These are phyloP conservation scores for Boletus pseudopeckii DNA, from an alignment of 768 basidiomycete species.

Conservation along the genomic window DNA sequence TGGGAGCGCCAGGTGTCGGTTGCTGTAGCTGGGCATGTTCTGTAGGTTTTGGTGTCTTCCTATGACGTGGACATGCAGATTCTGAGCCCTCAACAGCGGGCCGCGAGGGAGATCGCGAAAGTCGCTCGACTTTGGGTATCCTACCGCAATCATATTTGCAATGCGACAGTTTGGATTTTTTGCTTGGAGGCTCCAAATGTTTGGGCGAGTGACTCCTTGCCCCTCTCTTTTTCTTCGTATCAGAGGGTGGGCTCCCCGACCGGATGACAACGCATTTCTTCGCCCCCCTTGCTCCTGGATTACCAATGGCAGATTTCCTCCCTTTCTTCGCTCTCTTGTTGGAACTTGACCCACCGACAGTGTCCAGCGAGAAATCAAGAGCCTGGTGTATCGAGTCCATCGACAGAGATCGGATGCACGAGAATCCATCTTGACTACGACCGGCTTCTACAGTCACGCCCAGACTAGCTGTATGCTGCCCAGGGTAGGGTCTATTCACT, in stretches of 20 bases:
- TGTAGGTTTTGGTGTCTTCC: constrained; percentile 1
- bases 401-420: neutral
- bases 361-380: neutral
- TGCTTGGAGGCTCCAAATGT: constrained; percentile 15
- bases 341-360: neutral
- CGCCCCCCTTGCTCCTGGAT: neutral
- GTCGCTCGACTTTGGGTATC: neutral
- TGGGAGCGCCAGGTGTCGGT: neutral
- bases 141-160: neutral
- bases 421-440: neutral
- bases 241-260: neutral
- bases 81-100: neutral
- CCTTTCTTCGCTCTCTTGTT: constrained; percentile 11
- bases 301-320: neutral
- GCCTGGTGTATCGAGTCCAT: neutral
- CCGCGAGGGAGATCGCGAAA: constrained; percentile 10
- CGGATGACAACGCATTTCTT: constrained; percentile 6
- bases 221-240: neutral
- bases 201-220: neutral
- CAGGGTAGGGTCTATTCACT: constrained; percentile 18
- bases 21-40: neutral
- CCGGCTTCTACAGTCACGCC: neutral
- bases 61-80: neutral
- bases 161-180: constrained; percentile 19
- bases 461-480: neutral